Evolutionary conservation across 805 yeast species (phyloP), one percentile per base, ranked within the genome.

Genomic region (Schizosaccharomyces cryophilus): DNA sequence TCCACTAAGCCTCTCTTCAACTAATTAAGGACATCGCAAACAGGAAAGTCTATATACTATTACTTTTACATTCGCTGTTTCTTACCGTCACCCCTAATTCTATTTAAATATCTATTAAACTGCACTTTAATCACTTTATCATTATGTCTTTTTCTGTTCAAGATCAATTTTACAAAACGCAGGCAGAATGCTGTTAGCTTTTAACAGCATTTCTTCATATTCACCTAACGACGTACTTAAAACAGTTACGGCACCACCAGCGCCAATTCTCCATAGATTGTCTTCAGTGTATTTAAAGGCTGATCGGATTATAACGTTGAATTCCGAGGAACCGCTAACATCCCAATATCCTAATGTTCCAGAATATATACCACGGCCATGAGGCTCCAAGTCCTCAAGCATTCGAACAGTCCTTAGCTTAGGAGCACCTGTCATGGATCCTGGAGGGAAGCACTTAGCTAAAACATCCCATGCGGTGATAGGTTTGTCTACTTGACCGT

Each of bases 381-480:
- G 19, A 7, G 30, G 26, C 66, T 84, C 93, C 5, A 84, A 69
- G 0, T 69, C 68, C 63, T 83, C 85, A 35, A 93, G 74, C 4
- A 94, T 70, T 69, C 90, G 93, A 5, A 93, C 95, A 0, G 96
- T 87, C 63, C 95, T 77, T 66, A 83, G 85, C 73, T 93, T 93
- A 1, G 99, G 99, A 0, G 99, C 99, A 2, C 99, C 99, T 0
- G 99, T 93, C 99, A 93, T 93, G 0, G 97, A 90, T 0, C 99
- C 99, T 0, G 99, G 96, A 2, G 99, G 98, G 42, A 94, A 73
- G 0, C 95, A 81, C 63, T 80, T 80, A 24, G 80, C 78, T 13
- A 93, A 75, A 2, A 90, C 73, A 69, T 93, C 97, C 29, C 89
- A 73, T 0, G 97, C 98, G 13, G 77, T 73, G 65, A 77, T 81